Evolutionary conservation across 75 land plant genomes (phyloP).

Genomic region (Gnetum montanum): DNA sequence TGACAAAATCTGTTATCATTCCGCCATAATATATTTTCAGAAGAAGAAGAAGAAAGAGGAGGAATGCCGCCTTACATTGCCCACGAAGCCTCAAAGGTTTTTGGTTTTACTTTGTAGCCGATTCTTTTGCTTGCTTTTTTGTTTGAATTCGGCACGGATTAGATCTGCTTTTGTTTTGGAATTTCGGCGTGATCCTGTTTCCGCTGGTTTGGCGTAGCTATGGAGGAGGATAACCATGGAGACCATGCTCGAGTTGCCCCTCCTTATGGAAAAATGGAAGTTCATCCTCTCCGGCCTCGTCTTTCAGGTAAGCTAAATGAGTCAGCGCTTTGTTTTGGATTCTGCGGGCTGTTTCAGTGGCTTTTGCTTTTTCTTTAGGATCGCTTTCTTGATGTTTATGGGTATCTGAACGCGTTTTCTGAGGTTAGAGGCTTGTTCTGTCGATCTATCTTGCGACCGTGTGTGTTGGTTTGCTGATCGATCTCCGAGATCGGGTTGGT

Average conservation of each 20-base stretch:
- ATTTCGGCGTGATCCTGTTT: not conserved
- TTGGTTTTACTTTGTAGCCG: not conserved
- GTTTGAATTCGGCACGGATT: not conserved
- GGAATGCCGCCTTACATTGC: slow-evolving; percentile 15
- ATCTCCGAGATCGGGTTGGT: too few relatives aligned
- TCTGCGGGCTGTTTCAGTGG: too few relatives aligned
- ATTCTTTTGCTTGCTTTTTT: not conserved
- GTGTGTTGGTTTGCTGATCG: not conserved
- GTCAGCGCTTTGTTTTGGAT: too few relatives aligned
- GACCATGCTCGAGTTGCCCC: slow-evolving; percentile 31
- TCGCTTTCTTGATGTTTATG: not conserved
- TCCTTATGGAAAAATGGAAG: slow-evolving; percentile 50
- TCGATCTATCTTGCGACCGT: not conserved
- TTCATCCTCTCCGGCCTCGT: slow-evolving; percentile 33
- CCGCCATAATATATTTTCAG: not conserved
- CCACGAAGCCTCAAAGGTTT: slow-evolving; percentile 25
- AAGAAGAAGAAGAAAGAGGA: not conserved
- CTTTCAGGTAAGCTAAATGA: slow-evolving; percentile 40
- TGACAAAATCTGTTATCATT: not conserved
- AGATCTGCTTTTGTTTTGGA: not conserved
- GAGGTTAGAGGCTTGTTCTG: not conserved
- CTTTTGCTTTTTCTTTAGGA: not conserved
- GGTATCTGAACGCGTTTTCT: not conserved
- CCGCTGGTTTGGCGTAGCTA: slow-evolving; percentile 16
- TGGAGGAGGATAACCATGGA: slow-evolving; percentile 53